A percentile compares a stretch with the other conserved stretches of the same genome.
Conservation (phyloP, 768 basidiomycete genomes). For the Calocera viscosa region DNA sequence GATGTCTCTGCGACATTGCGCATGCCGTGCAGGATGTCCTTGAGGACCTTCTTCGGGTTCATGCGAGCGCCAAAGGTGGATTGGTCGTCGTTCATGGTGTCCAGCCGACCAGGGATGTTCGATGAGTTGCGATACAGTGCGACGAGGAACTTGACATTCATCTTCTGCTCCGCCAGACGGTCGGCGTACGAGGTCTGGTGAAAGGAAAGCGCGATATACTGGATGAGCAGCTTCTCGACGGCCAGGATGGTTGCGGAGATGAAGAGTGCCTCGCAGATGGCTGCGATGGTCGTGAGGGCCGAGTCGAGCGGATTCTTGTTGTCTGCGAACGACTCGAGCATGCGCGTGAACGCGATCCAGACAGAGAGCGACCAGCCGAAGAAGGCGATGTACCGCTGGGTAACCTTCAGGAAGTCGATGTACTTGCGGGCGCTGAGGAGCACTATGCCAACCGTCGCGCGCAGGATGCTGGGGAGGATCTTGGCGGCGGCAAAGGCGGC, state of each 20-base stretch:
- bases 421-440: conserved; percentile 60
- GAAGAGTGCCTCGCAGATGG: conserved; percentile 60
- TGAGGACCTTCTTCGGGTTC: conserved; percentile 52
- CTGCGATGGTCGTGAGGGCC: conserved; percentile 44
- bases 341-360: conserved; percentile 63
- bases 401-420: conserved; percentile 61
- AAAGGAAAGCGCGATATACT: conserved; percentile 73
- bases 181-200: conserved; percentile 52
- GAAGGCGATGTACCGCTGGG: conserved; percentile 55
- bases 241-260: conserved; percentile 57
- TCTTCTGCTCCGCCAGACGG: conserved; percentile 71
- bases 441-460: conserved; percentile 57
- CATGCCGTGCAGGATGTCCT: conserved; percentile 58
- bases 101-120: conserved; percentile 54
- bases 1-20: conserved; percentile 65
- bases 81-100: conserved; percentile 40
- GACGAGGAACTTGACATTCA: conserved; percentile 56
- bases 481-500: conserved; percentile 46
- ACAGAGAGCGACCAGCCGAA: conserved; percentile 45
- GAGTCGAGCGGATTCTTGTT: conserved; percentile 18
- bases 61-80: conserved; percentile 28
- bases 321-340: conserved; percentile 39
- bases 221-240: conserved; percentile 75
- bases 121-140: conserved; percentile 67
- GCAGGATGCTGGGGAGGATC: conserved; percentile 38